A percentile compares a stretch with the other conserved stretches of the same genome.
Conservation (phyloP, 116 monocot species). For the Zostera marina region DNA sequence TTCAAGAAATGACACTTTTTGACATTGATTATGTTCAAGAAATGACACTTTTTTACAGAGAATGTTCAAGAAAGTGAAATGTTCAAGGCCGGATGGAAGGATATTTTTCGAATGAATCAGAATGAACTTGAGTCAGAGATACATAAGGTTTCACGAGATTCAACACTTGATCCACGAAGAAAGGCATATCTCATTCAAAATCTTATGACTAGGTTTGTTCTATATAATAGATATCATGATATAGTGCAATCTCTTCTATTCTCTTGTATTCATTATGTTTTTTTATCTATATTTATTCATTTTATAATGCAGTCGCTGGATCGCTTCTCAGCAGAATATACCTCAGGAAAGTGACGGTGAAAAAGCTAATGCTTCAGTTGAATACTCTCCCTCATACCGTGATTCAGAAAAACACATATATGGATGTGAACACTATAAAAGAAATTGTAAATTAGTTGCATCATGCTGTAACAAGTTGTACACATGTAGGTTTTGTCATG, state of each 20-base stretch:
- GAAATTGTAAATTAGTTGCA: slow-evolving; percentile 94
- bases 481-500: slow-evolving; percentile 97
- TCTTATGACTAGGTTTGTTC: slow-evolving; percentile 86
- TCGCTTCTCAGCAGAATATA: slow-evolving; percentile 94
- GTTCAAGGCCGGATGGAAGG: slow-evolving; percentile 99
- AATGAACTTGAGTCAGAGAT: slow-evolving; percentile 92
- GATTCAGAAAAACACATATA: slow-evolving; percentile 64
- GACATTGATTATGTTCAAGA: no score
- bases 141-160: slow-evolving; percentile 83
- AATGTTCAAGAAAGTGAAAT: slow-evolving; percentile 62
- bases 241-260: no score
- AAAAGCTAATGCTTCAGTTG: slow-evolving; percentile 22
- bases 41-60: slow-evolving; percentile 45
- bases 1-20: neutral
- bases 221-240: no score
- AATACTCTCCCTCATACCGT: slow-evolving; percentile 70
- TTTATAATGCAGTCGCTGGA: slow-evolving; percentile 68
- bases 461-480: slow-evolving; percentile 92
- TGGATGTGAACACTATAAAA: slow-evolving; percentile 97
- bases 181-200: slow-evolving; percentile 98
- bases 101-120: slow-evolving; percentile 98
- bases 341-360: slow-evolving; percentile 31
- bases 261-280: no score
- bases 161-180: slow-evolving; percentile 90
- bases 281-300: neutral